Evolutionary conservation across 768 basidiomycete genomes (phyloP).

Genomic region (Gelatoporia subvermispora): DNA sequence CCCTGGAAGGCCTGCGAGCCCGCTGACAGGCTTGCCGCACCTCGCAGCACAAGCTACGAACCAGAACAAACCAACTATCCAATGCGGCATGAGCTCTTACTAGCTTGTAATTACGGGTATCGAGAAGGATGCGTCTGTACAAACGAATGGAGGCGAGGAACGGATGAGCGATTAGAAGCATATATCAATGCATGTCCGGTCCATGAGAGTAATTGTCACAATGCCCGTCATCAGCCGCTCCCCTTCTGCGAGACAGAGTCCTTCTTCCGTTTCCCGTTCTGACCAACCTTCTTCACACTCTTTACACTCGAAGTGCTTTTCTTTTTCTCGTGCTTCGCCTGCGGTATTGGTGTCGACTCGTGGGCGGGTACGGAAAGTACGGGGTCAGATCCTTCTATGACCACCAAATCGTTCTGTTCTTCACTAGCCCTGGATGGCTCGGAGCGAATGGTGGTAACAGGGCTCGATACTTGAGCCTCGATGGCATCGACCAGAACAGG

Average conservation of each 20-base stretch:
- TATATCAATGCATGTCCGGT: slow-evolving; percentile 13
- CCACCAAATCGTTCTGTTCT: slow-evolving; percentile 27
- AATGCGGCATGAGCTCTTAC: slow-evolving; percentile 8
- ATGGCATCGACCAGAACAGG: slow-evolving; percentile 19
- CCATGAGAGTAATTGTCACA: background rate
- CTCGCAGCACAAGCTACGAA: too few relatives aligned
- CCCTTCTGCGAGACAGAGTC: slow-evolving; percentile 46
- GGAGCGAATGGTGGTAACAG: slow-evolving; percentile 49
- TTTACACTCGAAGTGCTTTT: slow-evolving; percentile 56
- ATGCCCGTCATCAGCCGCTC: slow-evolving; percentile 4
- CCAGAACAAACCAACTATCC: background rate
- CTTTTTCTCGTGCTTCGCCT: slow-evolving; percentile 45
- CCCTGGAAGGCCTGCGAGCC: too few relatives aligned
- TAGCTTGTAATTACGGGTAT: slow-evolving; percentile 22
- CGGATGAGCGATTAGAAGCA: slow-evolving; percentile 11
- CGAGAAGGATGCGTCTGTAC: slow-evolving; percentile 16
- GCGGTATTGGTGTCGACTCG: slow-evolving; percentile 25
- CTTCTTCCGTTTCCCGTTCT: slow-evolving; percentile 44
- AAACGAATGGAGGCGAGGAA: slow-evolving; percentile 9
- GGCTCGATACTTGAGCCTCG: slow-evolving; percentile 7
- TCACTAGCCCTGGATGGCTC: slow-evolving; percentile 40
- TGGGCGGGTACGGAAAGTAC: slow-evolving; percentile 31
- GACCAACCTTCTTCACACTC: slow-evolving; percentile 40
- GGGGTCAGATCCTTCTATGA: slow-evolving; percentile 34
- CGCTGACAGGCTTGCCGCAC: too few relatives aligned